A percentile compares a stretch with the other conserved stretches of the same genome.
These are phyloP conservation scores for Madurella fahalii DNA, from an alignment of 2,329 filamentous ascomycete species.

Conservation along the genomic window DNA sequence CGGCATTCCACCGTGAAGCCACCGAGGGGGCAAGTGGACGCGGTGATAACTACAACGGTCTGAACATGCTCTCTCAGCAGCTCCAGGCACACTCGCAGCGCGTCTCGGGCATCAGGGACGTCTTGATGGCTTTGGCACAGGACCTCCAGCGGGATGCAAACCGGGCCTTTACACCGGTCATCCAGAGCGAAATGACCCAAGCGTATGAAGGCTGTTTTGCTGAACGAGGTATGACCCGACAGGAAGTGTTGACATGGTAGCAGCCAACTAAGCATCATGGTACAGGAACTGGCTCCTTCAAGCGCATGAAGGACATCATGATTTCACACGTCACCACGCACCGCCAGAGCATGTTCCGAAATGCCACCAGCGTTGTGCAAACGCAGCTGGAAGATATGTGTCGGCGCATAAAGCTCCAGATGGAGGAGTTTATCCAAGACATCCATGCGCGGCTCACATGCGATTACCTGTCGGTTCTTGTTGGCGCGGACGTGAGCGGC, in stretches of 20 bases:
- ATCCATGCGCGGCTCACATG: conserved; percentile 6
- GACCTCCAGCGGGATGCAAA: conserved; percentile 26
- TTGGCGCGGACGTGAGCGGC: conserved; percentile 7
- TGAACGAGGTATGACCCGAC: conserved; percentile 14
- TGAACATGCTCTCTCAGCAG: conserved; percentile 26
- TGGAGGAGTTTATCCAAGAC: conserved; percentile 11
- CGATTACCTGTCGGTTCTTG: conserved; percentile 22
- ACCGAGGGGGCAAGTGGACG: conserved; percentile 11
- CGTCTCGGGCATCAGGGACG: conserved; percentile 15
- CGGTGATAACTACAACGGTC: conserved; percentile 8
- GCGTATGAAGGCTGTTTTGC: conserved; percentile 22
- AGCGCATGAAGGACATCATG: conserved; percentile 28
- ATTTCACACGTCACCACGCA: conserved; percentile 18
- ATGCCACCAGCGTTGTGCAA: conserved; percentile 21
- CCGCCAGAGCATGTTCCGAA: conserved; percentile 22
- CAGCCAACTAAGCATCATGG: neutral
- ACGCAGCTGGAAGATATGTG: conserved; percentile 20
- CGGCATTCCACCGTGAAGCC: conserved; percentile 19
- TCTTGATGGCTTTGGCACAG: conserved; percentile 8
- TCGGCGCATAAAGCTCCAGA: neutral
- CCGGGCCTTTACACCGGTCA: conserved; percentile 24
- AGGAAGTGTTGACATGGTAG: neutral
- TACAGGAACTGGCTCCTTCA: conserved; percentile 23
- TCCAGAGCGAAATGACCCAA: conserved; percentile 22
- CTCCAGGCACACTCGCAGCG: conserved; percentile 16